phyloP scores from a whole-genome alignment of 2,329 filamentous ascomycete genomes.

The Onygenales sp. region DNA sequence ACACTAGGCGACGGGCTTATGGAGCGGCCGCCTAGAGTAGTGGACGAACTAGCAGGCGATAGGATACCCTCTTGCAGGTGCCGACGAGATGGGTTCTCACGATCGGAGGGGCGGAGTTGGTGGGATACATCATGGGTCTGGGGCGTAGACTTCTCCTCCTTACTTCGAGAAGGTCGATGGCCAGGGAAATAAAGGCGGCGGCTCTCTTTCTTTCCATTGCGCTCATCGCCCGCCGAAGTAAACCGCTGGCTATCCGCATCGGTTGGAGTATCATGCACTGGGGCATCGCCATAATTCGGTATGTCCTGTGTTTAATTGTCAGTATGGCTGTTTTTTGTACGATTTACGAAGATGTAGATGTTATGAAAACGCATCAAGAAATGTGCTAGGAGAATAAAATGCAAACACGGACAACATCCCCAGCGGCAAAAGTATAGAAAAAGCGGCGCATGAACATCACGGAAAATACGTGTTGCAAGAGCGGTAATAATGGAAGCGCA shows the following conservation, averaged over 20 bases:
- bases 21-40: constrained; percentile 50
- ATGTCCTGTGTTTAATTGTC: constrained; percentile 50
- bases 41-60: constrained; percentile 26
- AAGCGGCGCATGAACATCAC: no score
- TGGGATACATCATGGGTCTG: not conserved
- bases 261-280: constrained; percentile 59
- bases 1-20: constrained; percentile 75
- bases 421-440: no score
- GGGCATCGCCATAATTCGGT: constrained; percentile 66
- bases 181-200: constrained; percentile 31
- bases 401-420: no score
- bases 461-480: no score
- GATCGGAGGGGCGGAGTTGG: constrained; percentile 15
- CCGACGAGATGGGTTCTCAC: constrained; percentile 17
- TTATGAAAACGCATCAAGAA: no score
- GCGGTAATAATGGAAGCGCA: no score
- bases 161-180: constrained; percentile 49
- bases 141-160: constrained; percentile 42
- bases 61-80: constrained; percentile 39
- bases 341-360: no score
- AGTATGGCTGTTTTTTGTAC: not conserved
- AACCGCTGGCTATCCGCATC: constrained; percentile 58
- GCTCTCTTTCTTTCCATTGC: constrained; percentile 40
- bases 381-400: no score
- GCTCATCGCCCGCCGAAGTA: not conserved